These are phyloP conservation scores for Perilla frutescens DNA, from an alignment of 257 asterid genomes.

Conservation along the genomic window DNA sequence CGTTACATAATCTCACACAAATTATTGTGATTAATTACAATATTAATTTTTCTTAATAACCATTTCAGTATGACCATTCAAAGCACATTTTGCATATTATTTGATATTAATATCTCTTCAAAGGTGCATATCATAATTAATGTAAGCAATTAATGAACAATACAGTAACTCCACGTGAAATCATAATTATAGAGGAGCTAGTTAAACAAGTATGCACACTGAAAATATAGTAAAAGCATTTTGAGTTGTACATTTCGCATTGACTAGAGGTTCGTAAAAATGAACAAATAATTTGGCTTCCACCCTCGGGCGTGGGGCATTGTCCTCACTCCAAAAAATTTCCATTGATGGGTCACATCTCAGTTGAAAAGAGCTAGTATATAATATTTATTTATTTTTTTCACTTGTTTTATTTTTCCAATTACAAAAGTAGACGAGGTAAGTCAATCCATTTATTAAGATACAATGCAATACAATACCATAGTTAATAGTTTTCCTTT, in stretches of 20 bases:
- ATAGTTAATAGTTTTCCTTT: too few species aligned
- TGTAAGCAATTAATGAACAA: neutral
- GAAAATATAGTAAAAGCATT: too few species aligned
- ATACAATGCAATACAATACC: too few species aligned
- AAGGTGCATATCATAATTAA: neutral
- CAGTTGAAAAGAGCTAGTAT: slow-evolving; percentile 20
- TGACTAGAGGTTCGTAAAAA: neutral
- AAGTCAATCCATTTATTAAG: slow-evolving; percentile 4
- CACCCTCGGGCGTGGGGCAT: slow-evolving; percentile 35
- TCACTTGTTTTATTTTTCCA: neutral
- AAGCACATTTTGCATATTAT: too few species aligned
- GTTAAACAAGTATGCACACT: neutral
- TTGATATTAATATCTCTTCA: neutral
- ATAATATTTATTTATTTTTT: neutral
- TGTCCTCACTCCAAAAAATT: slow-evolving; percentile 20
- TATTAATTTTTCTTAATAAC: too few species aligned
- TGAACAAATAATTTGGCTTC: slow-evolving; percentile 26
- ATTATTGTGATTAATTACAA: too few species aligned
- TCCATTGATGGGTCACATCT: slow-evolving; percentile 37
- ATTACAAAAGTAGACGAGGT: neutral
- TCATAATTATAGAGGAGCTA: neutral
- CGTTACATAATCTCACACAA: too few species aligned
- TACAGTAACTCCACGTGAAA: neutral
- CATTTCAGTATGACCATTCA: too few species aligned
- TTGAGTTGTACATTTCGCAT: slow-evolving; percentile 31